Percentiles rank a stretch among this genome's conserved stretches.
Evolutionary conservation across 2,329 filamentous ascomycete species (phyloP).

Genomic region (Colletotrichum sp.): DNA sequence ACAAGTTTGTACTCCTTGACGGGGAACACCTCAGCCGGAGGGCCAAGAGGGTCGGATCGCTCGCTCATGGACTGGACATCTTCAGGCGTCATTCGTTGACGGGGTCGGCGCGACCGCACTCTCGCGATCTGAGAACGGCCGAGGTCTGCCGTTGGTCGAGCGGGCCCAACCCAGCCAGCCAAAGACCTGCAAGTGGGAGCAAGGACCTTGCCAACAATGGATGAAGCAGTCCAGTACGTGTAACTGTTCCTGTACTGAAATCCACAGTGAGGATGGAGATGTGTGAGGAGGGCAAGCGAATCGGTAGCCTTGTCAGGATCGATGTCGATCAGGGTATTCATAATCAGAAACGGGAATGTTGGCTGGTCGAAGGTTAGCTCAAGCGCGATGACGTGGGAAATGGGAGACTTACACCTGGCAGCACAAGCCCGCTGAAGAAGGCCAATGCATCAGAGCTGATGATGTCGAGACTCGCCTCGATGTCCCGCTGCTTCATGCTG

Average conservation of each 20-base stretch:
- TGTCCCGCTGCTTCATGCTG: conserved; percentile 64
- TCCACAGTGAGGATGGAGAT: conserved; percentile 71
- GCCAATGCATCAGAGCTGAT: conserved; percentile 76
- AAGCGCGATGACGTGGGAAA: not conserved
- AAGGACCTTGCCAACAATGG: conserved; percentile 77
- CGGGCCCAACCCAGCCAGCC: conserved; percentile 78
- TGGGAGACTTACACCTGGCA: conserved; percentile 64
- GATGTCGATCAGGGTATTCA: conserved; percentile 79
- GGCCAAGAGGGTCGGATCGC: conserved; percentile 72
- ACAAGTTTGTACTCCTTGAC: conserved; percentile 71
- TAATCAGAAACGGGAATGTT: conserved; percentile 75
- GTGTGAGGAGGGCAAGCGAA: conserved; percentile 69
- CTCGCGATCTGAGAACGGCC: conserved; percentile 72
- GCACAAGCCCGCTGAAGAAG: conserved; percentile 76
- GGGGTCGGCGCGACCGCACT: conserved; percentile 65
- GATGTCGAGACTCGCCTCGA: conserved; percentile 61
- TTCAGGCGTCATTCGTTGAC: conserved; percentile 58
- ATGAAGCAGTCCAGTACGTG: conserved; percentile 77
- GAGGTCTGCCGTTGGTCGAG: conserved; percentile 70
- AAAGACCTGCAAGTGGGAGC: conserved; percentile 74
- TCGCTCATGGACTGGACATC: conserved; percentile 71
- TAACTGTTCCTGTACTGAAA: conserved; percentile 78
- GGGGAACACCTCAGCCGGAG: conserved; percentile 65
- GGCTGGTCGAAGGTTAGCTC: conserved; percentile 36
- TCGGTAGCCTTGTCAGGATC: conserved; percentile 72